A percentile compares a stretch with the other conserved stretches of the same genome.
Evolutionary conservation across 305 asterid genomes (phyloP).

Genomic region (Fraxinus sp.): DNA sequence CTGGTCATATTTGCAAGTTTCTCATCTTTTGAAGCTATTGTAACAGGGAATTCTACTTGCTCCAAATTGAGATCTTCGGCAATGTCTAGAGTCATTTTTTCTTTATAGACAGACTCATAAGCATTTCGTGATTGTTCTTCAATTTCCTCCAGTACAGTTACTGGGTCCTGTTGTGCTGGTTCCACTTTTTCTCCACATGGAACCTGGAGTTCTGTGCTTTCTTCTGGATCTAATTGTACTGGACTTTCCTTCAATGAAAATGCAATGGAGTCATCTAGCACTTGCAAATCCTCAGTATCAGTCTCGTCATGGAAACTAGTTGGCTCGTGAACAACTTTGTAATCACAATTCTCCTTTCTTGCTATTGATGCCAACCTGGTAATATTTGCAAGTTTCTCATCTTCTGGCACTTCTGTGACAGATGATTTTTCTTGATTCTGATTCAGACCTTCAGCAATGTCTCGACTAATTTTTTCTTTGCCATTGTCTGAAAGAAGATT

Average conservation of each 20-base stretch:
- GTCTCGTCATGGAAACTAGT: conserved; percentile 24
- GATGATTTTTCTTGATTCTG: conserved; percentile 28
- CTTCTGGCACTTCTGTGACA: conserved; percentile 28
- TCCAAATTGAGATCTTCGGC: conserved; percentile 24
- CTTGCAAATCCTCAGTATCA: conserved; percentile 22
- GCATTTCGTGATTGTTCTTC: conserved; percentile 19
- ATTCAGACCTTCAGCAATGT: conserved; percentile 24
- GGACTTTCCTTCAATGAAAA: conserved; percentile 22
- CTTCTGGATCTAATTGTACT: conserved; percentile 26
- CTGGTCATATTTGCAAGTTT: conserved; percentile 27
- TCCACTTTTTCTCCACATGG: conserved; percentile 26
- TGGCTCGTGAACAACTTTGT: conserved; percentile 13
- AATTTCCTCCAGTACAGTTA: conserved; percentile 15
- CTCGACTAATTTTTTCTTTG: conserved; percentile 32
- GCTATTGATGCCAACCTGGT: conserved; percentile 37
- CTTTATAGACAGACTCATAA: conserved; percentile 22
- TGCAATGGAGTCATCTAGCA: conserved; percentile 19
- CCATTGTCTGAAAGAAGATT: conserved; percentile 31
- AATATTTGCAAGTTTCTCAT: conserved; percentile 21
- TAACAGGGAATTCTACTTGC: conserved; percentile 27
- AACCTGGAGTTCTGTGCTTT: conserved; percentile 21
- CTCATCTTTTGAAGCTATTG: conserved; percentile 31
- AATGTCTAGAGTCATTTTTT: conserved; percentile 15
- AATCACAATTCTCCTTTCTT: conserved; percentile 21
- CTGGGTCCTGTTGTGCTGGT: conserved; percentile 15